Conservation (phyloP, 2,329 filamentous ascomycete species). For the Periconia sp. region DNA sequence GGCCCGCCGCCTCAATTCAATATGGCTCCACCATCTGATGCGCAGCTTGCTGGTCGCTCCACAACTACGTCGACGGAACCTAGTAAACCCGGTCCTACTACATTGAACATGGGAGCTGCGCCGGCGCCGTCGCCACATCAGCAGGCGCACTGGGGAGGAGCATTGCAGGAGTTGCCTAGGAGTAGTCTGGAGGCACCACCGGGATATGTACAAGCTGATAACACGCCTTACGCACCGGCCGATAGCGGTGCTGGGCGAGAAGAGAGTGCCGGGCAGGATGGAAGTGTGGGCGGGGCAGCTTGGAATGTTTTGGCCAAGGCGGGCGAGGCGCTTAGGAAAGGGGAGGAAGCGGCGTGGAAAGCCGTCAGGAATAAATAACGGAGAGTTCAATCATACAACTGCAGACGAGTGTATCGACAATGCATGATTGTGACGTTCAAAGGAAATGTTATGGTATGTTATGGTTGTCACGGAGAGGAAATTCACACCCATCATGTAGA, state of each 20-base stretch:
- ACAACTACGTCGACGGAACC: constrained; percentile 36
- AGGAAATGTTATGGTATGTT: too few relatives aligned
- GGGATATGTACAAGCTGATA: constrained; percentile 56
- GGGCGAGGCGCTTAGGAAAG: constrained; percentile 42
- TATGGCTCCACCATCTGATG: constrained; percentile 46
- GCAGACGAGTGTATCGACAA: too few relatives aligned
- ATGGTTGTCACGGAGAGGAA: too few relatives aligned
- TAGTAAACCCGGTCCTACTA: constrained; percentile 43
- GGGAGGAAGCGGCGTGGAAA: constrained; percentile 44
- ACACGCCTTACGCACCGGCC: constrained; percentile 47
- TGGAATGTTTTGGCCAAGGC: constrained; percentile 45
- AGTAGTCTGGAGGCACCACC: constrained; percentile 51
- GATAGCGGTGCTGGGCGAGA: constrained; percentile 46
- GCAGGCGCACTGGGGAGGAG: constrained; percentile 25
- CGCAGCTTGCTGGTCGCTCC: constrained; percentile 47
- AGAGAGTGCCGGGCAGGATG: constrained; percentile 29
- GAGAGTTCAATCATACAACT: too few relatives aligned
- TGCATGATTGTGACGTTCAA: too few relatives aligned
- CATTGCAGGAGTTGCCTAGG: constrained; percentile 13
- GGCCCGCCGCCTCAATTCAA: constrained; percentile 47
- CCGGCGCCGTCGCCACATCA: constrained; percentile 29
- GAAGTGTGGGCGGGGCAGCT: constrained; percentile 35
- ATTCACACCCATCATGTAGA: too few relatives aligned
- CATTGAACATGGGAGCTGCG: constrained; percentile 45
- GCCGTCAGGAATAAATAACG: constrained; percentile 38